Percentiles rank a stretch among this genome's conserved stretches.
phyloP scores from a whole-genome alignment of 148 eudicot species.

The Heliosperma pusillum region DNA sequence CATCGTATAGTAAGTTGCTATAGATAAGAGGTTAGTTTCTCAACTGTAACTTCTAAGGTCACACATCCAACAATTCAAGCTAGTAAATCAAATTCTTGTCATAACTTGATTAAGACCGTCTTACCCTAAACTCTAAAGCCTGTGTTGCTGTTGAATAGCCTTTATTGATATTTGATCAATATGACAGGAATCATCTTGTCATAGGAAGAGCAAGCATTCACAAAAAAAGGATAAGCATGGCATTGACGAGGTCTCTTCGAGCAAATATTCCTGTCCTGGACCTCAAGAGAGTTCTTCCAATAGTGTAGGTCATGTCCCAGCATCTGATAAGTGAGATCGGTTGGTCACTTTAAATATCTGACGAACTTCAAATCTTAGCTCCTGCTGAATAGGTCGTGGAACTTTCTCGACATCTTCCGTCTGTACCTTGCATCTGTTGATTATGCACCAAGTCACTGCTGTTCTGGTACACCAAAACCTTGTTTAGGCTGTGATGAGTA shows the following conservation, averaged over 20 bases:
- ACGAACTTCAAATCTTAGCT: conserved; percentile 9
- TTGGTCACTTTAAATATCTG: background rate
- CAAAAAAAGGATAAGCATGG: conserved; percentile 32
- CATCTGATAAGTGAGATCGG: conserved; percentile 20
- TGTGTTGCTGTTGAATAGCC: background rate
- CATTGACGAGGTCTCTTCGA: conserved; percentile 38
- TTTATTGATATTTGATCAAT: background rate
- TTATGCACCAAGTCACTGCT: background rate
- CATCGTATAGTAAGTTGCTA: background rate
- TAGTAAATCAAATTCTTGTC: background rate
- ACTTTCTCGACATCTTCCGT: background rate
- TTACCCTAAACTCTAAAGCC: background rate
- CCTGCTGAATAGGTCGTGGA: background rate
- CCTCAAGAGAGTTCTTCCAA: conserved; percentile 41
- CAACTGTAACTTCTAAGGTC: background rate
- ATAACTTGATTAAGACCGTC: background rate
- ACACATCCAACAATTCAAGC: background rate
- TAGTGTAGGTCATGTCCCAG: conserved; percentile 23
- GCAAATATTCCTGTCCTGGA: conserved; percentile 38
- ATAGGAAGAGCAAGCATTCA: conserved; percentile 40
- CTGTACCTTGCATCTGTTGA: conserved; percentile 1
- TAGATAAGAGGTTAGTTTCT: background rate
- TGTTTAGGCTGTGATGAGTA: background rate
- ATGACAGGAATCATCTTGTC: conserved; percentile 36
- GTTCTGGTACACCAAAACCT: background rate